Conservation (phyloP, 2,329 filamentous ascomycete species). For the Paecilomyces fulvus region DNA sequence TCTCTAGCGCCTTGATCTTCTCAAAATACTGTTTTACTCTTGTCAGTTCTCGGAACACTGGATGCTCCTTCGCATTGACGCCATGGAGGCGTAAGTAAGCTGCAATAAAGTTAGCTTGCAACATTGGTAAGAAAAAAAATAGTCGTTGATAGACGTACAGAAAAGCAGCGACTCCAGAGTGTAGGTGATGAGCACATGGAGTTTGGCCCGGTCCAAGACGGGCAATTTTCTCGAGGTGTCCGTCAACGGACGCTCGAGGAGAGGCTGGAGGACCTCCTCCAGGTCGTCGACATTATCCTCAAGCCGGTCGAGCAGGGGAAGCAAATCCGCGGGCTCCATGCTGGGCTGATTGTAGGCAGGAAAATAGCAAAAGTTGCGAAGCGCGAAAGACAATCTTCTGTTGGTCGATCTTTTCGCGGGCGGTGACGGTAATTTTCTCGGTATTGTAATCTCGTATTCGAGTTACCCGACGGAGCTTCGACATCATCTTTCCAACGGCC, state of each 20-base stretch:
- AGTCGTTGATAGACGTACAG: constrained; percentile 44
- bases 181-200: constrained; percentile 82
- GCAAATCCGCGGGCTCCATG: constrained; percentile 53
- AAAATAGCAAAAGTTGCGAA: not conserved
- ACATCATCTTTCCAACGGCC: not conserved
- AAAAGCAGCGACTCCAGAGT: constrained; percentile 86
- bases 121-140: not conserved
- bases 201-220: constrained; percentile 88
- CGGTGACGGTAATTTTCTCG: constrained; percentile 9
- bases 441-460: not conserved
- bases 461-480: not conserved
- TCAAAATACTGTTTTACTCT: constrained; percentile 85
- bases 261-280: constrained; percentile 63
- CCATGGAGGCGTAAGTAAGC: constrained; percentile 73
- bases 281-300: constrained; percentile 72
- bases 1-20: constrained; percentile 76
- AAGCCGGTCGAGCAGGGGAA: constrained; percentile 63
- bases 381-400: not conserved
- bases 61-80: constrained; percentile 71
- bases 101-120: constrained; percentile 20
- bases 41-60: constrained; percentile 75
- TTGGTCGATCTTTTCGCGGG: constrained; percentile 10
- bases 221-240: constrained; percentile 70
- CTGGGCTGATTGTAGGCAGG: constrained; percentile 6
- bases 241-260: constrained; percentile 57